Evolutionary conservation across 139 green algal genomes (phyloP).

Genomic region (Eudorina sp.): DNA sequence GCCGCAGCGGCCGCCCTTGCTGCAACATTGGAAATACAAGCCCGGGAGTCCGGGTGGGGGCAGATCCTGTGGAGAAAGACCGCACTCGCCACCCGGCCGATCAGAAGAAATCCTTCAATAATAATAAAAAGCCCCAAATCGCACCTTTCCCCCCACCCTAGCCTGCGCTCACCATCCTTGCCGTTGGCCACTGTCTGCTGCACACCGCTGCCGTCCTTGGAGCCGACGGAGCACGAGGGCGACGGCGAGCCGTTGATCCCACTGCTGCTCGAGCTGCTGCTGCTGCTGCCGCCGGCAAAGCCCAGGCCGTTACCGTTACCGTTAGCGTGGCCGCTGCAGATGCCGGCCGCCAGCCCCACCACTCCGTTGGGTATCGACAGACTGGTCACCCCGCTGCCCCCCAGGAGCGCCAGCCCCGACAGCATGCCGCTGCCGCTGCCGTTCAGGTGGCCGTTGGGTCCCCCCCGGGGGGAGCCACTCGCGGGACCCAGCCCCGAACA

Average conservation of each 20-base stretch:
- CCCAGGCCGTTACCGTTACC: neutral
- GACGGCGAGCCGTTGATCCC: constrained; percentile 27
- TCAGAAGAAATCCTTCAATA: too few species aligned
- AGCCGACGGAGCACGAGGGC: neutral
- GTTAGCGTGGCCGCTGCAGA: too few species aligned
- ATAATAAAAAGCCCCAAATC: too few species aligned
- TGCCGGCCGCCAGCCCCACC: neutral
- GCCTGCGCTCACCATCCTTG: constrained; percentile 9
- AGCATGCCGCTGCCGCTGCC: constrained; percentile 2
- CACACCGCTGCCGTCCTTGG: constrained; percentile 4
- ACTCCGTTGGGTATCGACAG: neutral
- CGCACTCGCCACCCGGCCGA: too few species aligned
- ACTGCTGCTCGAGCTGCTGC: constrained; percentile 20
- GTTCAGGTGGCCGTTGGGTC: neutral
- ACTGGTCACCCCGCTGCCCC: neutral
- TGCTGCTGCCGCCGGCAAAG: too few species aligned
- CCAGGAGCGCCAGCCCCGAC: neutral
- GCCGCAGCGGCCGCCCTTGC: too few species aligned
- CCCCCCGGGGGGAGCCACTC: neutral
- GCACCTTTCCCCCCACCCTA: too few species aligned
- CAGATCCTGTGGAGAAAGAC: too few species aligned
- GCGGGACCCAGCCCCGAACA: neutral
- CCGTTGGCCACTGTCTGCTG: neutral
- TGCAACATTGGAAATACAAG: too few species aligned
- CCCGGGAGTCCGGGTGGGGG: too few species aligned